Conservation (phyloP, 345 rosid species). For the Euphorbia tirucalli region DNA sequence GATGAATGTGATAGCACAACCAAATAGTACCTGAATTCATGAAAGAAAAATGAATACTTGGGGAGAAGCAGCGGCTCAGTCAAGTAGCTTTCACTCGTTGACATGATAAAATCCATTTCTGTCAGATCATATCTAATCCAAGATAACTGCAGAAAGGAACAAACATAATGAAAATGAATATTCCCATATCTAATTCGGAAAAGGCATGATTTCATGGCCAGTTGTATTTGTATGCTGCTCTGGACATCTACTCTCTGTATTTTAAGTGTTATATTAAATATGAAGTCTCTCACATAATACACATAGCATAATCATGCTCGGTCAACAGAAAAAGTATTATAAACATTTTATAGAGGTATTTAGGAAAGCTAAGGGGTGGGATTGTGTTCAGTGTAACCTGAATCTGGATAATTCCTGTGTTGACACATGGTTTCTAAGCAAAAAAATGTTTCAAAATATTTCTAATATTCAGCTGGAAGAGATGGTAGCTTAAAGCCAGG, state of each 20-base stretch:
- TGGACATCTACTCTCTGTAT: not conserved
- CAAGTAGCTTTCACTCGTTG: conserved; percentile 32
- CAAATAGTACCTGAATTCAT: conserved; percentile 39
- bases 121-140: conserved; percentile 45
- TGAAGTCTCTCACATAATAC: not conserved
- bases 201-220: not conserved
- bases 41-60: conserved; percentile 41
- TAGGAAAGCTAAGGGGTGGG: too few relatives aligned
- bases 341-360: too few relatives aligned
- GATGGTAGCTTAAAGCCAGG: not conserved
- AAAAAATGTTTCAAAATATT: not conserved
- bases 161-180: not conserved
- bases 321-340: too few relatives aligned
- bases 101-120: conserved; percentile 45
- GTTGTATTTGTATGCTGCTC: not conserved
- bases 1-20: not conserved
- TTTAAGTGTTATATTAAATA: not conserved
- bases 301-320: not conserved
- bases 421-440: not conserved
- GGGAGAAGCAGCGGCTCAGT: conserved; percentile 41
- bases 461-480: not conserved
- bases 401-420: not conserved
- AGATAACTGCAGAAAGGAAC: conserved; percentile 36
- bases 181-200: not conserved
- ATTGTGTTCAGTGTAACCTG: too few relatives aligned